These are phyloP conservation scores for Pittosporum tobira DNA, from an alignment of 129 eudicot genomes.

Conservation along the genomic window DNA sequence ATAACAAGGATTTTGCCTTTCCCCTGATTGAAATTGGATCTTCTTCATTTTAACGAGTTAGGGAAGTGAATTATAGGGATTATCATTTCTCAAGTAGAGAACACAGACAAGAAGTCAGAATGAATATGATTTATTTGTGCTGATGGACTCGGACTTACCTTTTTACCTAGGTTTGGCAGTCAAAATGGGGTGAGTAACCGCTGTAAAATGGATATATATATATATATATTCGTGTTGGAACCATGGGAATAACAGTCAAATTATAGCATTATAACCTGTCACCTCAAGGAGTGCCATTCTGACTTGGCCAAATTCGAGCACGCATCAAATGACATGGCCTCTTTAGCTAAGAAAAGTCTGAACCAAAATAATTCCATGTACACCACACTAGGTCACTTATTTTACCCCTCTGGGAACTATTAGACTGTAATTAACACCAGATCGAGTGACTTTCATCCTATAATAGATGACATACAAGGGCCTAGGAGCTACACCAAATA, in stretches of 20 bases:
- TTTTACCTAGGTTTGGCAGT: not conserved
- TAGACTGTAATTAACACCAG: too few species aligned
- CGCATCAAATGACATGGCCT: not conserved
- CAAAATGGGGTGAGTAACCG: not conserved
- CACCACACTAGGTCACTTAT: not conserved
- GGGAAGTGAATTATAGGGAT: too few species aligned
- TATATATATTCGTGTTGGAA: not conserved
- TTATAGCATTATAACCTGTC: constrained; percentile 4
- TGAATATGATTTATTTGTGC: constrained; percentile 12
- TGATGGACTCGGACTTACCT: not conserved
- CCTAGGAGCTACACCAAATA: too few species aligned
- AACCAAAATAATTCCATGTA: constrained; percentile 5
- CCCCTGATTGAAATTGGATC: too few species aligned
- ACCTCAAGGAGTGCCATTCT: constrained; percentile 11
- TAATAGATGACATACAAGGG: too few species aligned
- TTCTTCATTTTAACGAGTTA: too few species aligned
- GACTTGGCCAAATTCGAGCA: constrained; percentile 8
- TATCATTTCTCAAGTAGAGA: not conserved
- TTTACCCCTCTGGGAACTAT: too few species aligned
- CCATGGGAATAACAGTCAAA: not conserved
- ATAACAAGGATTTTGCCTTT: too few species aligned
- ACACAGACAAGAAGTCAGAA: too few species aligned
- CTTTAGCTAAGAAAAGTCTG: too few species aligned
- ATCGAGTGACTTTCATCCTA: too few species aligned
- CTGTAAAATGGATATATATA: constrained; percentile 1